Evolutionary conservation across 495 filamentous ascomycete genomes (phyloP).

Genomic region (Sphaerosporella brunnea): DNA sequence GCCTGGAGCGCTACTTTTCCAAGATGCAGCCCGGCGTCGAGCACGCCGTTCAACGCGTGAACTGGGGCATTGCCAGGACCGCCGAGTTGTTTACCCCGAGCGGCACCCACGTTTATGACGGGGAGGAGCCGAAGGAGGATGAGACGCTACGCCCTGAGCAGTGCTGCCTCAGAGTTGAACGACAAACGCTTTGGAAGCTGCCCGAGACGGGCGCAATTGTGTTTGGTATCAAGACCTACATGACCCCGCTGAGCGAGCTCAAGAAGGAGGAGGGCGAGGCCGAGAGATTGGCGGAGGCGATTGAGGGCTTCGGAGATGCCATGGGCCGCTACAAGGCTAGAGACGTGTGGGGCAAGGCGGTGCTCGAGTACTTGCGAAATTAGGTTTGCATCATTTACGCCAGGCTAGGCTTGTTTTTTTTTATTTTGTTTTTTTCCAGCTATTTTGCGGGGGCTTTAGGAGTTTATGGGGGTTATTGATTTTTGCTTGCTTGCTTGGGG

Average conservation of each 20-base stretch:
- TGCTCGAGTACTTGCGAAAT: constrained; percentile 15
- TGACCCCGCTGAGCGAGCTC: constrained; percentile 48
- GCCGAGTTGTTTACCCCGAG: constrained; percentile 37
- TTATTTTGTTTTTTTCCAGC: constrained; percentile 1
- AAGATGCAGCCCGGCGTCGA: constrained; percentile 34
- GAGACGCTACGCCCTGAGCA: constrained; percentile 35
- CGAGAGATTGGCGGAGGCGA: constrained; percentile 46
- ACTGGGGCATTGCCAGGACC: constrained; percentile 50
- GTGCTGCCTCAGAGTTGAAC: constrained; percentile 47
- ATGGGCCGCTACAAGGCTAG: constrained; percentile 18
- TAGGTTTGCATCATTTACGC: background rate
- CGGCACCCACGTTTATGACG: constrained; percentile 33
- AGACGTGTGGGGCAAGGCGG: constrained; percentile 17
- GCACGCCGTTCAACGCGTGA: constrained; percentile 37
- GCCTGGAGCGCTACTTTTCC: constrained; percentile 63
- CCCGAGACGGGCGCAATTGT: constrained; percentile 47
- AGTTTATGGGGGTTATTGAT: background rate
- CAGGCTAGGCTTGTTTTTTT: background rate
- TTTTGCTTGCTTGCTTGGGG: constrained; percentile 4
- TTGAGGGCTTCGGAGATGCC: constrained; percentile 43
- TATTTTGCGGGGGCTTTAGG: constrained; percentile 4
- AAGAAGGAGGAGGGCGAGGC: constrained; percentile 46
- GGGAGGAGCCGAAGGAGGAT: constrained; percentile 30
- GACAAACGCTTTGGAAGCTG: constrained; percentile 60
- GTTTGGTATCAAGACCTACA: constrained; percentile 67